Evolutionary conservation across 2,329 filamentous ascomycete species (phyloP), one percentile per base, ranked within the genome.

Genomic region (Apiospora saccharicola): DNA sequence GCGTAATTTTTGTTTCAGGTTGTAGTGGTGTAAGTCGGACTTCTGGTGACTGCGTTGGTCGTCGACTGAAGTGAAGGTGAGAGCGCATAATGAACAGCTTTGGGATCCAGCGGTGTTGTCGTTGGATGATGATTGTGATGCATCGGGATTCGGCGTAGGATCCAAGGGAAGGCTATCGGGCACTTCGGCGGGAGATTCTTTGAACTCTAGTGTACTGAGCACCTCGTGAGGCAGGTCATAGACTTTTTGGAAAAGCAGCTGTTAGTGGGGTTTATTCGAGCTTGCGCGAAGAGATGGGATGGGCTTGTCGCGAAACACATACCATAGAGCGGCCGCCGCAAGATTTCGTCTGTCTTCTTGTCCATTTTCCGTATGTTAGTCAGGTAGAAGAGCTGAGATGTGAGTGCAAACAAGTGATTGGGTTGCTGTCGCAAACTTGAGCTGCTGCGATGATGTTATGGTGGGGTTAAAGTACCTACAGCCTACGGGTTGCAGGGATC

Each of bases 21-120:
- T 99, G 84, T 98, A 99, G 75, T 92, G 90, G 81, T 99, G 96
- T 68, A 97, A 87, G 79, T 99, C 96, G 13, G 96, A 98, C 78
- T 94, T 93, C 72, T 94, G 91, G 82, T 99, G 96, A 73, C 90
- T 89, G 74, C 94, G 90, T 80, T 98, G 96, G 74, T 98, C 96
- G 73, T 91, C 87, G 10, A 97, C 87, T 13, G 88, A 92, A 44
- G 87, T 79, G 78, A 97, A 98, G 6, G 88, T 85, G 49, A 95
- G 87, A 51, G 88, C 86, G 83, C 96, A 99, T 5, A 98, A 87
- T 0, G 92, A 90, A 81, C 96, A 99, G 19, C 94, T 89, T 72
- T 93, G 95, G 7, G 93, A 88, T 13, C 90, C 90, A 49, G 89
- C 87, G 73, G 87, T 77, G 75, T 84, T 82, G 78, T 84, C 82